Evolutionary conservation across 2,329 filamentous ascomycete species (phyloP).

Genomic region (Monilinia fructicola): DNA sequence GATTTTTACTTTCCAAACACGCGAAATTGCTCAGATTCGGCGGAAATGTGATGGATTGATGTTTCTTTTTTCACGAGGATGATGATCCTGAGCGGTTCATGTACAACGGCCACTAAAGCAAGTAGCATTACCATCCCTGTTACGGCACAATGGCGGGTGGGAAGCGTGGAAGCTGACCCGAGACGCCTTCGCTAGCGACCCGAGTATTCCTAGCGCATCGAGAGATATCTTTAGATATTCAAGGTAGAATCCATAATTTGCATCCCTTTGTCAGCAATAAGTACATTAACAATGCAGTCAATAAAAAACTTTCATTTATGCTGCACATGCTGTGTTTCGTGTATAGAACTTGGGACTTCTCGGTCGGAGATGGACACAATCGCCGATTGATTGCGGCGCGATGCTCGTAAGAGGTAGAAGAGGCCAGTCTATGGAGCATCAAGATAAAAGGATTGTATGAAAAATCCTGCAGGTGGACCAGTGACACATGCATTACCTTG

Average conservation of each 20-base stretch:
- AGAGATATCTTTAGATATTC: background rate
- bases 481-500: background rate
- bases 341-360: background rate
- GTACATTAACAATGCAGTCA: background rate
- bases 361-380: constrained; percentile 6
- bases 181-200: constrained; percentile 5
- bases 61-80: background rate
- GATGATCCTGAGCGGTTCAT: background rate
- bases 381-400: background rate
- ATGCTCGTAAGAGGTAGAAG: background rate
- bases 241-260: background rate
- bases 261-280: background rate
- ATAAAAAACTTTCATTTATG: background rate
- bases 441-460: background rate
- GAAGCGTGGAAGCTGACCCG: constrained; percentile 22
- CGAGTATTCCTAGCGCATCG: constrained; percentile 2
- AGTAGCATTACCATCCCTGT: constrained; percentile 14
- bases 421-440: background rate
- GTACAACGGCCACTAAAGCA: constrained; percentile 14
- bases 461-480: background rate
- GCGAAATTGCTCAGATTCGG: background rate
- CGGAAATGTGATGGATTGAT: background rate
- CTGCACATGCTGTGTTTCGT: constrained; percentile 11
- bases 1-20: background rate
- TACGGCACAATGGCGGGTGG: background rate